These are phyloP conservation scores for Dillenia suffruticosa DNA, from an alignment of 164 flowering plant genomes.

Conservation along the genomic window DNA sequence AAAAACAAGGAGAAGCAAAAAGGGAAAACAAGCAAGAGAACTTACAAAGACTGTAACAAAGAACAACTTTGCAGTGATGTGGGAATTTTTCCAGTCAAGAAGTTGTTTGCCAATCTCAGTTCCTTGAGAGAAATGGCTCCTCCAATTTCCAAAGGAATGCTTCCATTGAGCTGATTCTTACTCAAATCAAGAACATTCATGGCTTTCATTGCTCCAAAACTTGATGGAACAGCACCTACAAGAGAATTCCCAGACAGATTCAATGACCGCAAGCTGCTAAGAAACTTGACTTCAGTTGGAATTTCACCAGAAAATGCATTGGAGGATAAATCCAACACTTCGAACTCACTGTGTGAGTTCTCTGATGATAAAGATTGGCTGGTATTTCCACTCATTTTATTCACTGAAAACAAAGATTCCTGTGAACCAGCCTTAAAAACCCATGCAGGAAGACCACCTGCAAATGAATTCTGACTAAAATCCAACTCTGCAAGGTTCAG, in stretches of 20 bases:
- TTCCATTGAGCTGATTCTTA: constrained; percentile 60
- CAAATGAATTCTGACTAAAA: constrained; percentile 56
- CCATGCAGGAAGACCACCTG: constrained; percentile 67
- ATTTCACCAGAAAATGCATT: constrained; percentile 63
- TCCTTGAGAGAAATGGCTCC: constrained; percentile 60
- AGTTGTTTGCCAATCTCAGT: constrained; percentile 53
- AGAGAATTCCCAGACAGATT: constrained; percentile 66
- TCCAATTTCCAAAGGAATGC: constrained; percentile 72
- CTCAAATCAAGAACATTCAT: constrained; percentile 67
- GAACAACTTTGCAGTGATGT: constrained; percentile 54
- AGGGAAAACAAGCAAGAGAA: constrained; percentile 11
- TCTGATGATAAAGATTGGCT: constrained; percentile 10
- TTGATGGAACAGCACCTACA: constrained; percentile 52
- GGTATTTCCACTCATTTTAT: constrained; percentile 30
- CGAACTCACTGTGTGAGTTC: constrained; percentile 23
- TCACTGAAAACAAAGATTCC: constrained; percentile 27
- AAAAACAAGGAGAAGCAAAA: background rate
- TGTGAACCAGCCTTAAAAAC: constrained; percentile 39
- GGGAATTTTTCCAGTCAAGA: constrained; percentile 55
- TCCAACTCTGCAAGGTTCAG: constrained; percentile 45
- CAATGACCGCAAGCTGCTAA: constrained; percentile 52
- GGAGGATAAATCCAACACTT: constrained; percentile 60
- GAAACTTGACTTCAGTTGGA: constrained; percentile 38
- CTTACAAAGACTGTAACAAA: constrained; percentile 61
- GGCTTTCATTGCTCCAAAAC: constrained; percentile 58